These are phyloP conservation scores for Basipetospora chlamydospora DNA, from an alignment of 2,329 filamentous ascomycete genomes.

Conservation along the genomic window DNA sequence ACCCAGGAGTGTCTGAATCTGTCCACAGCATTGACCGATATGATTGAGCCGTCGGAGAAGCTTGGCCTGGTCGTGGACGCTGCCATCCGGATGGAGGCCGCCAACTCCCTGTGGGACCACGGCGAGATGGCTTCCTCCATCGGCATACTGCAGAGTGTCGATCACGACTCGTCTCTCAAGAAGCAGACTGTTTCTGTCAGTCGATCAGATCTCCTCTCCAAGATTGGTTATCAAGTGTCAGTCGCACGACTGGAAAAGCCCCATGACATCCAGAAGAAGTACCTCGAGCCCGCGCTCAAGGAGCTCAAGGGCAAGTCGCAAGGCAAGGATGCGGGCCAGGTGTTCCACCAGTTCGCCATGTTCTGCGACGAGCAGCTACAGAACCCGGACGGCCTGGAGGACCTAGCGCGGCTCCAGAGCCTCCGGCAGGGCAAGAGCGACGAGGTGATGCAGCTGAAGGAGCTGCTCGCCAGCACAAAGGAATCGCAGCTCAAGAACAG, in stretches of 20 bases:
- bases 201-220: constrained; percentile 67
- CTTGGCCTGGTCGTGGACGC: constrained; percentile 66
- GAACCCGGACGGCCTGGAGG: constrained; percentile 70
- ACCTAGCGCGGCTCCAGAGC: constrained; percentile 66
- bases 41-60: constrained; percentile 54
- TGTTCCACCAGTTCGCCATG: constrained; percentile 86
- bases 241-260: constrained; percentile 84
- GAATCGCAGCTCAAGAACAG: constrained; percentile 38
- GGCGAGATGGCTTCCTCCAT: constrained; percentile 84
- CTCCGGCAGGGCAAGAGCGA: constrained; percentile 67
- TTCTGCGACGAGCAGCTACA: constrained; percentile 94
- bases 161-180: constrained; percentile 41
- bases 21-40: constrained; percentile 66
- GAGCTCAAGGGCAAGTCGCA: constrained; percentile 57
- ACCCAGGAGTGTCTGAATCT: constrained; percentile 78
- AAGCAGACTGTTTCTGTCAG: constrained; percentile 60
- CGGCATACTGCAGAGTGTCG: constrained; percentile 66
- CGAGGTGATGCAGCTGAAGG: constrained; percentile 62
- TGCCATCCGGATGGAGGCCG: constrained; percentile 65
- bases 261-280: constrained; percentile 74
- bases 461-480: constrained; percentile 34
- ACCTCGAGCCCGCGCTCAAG: constrained; percentile 69
- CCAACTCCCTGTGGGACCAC: constrained; percentile 86
- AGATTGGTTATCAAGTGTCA: constrained; percentile 76
- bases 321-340: constrained; percentile 65